These are phyloP conservation scores for Blastocystis sp. DNA, from an alignment of 352 stramenopile genomes.

Conservation along the genomic window DNA sequence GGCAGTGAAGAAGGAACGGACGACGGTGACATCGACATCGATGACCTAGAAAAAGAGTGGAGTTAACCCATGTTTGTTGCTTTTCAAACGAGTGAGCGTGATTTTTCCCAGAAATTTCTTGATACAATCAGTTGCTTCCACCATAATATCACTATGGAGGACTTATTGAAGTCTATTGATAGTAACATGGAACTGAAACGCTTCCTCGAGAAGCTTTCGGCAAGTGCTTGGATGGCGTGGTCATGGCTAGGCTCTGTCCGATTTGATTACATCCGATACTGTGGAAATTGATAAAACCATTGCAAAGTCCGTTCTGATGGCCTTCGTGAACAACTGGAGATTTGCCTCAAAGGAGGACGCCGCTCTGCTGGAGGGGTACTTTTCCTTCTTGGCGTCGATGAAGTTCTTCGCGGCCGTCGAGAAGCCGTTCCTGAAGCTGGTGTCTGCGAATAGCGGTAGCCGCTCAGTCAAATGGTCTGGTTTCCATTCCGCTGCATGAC, in stretches of 20 bases:
- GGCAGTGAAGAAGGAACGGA: not conserved
- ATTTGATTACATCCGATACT: conserved; percentile 3
- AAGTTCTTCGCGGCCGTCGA: conserved; percentile 26
- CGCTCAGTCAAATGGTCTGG: conserved; percentile 49
- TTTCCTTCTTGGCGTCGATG: conserved; percentile 11
- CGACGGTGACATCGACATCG: conserved; percentile 47
- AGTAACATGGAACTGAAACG: conserved; percentile 26
- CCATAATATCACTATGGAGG: conserved; percentile 32
- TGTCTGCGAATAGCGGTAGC: not conserved
- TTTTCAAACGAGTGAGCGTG: not conserved
- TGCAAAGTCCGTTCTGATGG: conserved; percentile 44
- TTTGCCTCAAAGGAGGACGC: conserved; percentile 63
- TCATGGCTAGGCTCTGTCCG: conserved; percentile 11
- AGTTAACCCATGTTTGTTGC: conserved; percentile 24
- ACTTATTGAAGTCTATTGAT: conserved; percentile 51
- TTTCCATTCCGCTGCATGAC: not conserved
- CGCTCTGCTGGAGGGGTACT: conserved; percentile 50
- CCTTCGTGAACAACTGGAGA: conserved; percentile 56
- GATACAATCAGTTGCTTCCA: not conserved
- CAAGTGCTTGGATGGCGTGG: not conserved
- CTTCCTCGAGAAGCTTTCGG: conserved; percentile 48
- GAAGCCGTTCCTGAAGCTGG: conserved; percentile 56
- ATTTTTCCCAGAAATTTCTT: conserved; percentile 64
- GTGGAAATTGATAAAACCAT: conserved; percentile 44
- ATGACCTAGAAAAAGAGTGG: conserved; percentile 69